These are phyloP conservation scores for Salix arbutifolia DNA, from an alignment of 345 rosid genomes.

Conservation along the genomic window DNA sequence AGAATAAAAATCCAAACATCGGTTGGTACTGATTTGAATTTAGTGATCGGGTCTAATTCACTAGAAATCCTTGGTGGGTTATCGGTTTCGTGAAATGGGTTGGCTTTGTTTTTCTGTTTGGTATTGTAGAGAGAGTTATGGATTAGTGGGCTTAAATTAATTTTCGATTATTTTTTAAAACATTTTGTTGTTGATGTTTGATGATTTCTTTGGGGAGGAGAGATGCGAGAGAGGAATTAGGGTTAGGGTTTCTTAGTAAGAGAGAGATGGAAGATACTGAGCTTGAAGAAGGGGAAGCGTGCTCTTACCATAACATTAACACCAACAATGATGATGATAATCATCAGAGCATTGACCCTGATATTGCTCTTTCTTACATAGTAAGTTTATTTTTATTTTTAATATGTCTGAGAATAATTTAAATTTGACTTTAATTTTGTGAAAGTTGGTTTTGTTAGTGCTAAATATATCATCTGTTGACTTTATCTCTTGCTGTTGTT, in stretches of 20 bases:
- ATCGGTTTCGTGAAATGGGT: conserved; percentile 23
- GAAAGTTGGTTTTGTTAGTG: conserved; percentile 2
- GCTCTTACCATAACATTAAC: conserved; percentile 27
- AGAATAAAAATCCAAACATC: neutral
- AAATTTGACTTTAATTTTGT: neutral
- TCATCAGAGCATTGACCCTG: conserved; percentile 58
- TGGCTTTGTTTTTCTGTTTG: neutral
- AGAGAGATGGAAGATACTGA: conserved; percentile 37
- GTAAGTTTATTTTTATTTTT: conserved; percentile 38
- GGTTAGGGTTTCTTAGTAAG: conserved; percentile 28
- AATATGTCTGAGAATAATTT: neutral
- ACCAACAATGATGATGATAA: conserved; percentile 33
- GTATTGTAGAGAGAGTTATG: conserved; percentile 3
- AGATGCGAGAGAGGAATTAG: conserved; percentile 32
- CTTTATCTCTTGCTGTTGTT: conserved; percentile 6
- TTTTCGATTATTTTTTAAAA: neutral
- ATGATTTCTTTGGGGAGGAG: conserved; percentile 33
- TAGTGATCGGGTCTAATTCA: conserved; percentile 39
- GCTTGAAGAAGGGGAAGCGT: conserved; percentile 43
- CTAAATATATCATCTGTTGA: conserved; percentile 14
- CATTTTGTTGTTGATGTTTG: conserved; percentile 3
- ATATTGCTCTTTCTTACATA: conserved; percentile 69
- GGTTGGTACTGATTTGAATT: conserved; percentile 17
- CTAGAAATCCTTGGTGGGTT: conserved; percentile 30
- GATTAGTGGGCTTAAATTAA: conserved; percentile 2